A percentile compares a stretch with the other conserved stretches of the same genome.
phyloP scores from a whole-genome alignment of 331 rosid genomes.

The Stylosanthes scabra region DNA sequence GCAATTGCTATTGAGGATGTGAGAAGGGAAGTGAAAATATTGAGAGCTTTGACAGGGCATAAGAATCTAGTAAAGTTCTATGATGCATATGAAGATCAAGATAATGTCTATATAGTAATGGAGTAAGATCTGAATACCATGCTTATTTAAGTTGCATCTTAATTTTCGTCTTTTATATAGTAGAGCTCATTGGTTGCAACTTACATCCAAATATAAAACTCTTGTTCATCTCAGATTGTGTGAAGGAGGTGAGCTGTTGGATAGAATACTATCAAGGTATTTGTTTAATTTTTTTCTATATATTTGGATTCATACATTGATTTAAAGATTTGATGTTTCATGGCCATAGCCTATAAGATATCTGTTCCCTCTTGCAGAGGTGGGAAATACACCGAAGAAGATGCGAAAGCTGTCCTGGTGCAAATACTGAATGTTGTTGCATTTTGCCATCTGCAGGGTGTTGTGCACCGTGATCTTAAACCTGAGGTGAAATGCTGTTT shows the following conservation, averaged over 20 bases:
- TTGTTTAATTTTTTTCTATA: slow-evolving; percentile 11
- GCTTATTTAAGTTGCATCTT: slow-evolving; percentile 6
- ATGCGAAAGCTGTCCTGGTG: slow-evolving; percentile 78
- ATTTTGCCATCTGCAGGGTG: slow-evolving; percentile 96
- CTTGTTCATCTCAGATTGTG: slow-evolving; percentile 65
- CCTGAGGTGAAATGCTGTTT: slow-evolving; percentile 71
- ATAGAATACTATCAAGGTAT: slow-evolving; percentile 89
- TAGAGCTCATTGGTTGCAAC: slow-evolving; percentile 21
- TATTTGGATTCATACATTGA: slow-evolving; percentile 4
- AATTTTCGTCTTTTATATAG: slow-evolving; percentile 1
- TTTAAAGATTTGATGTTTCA: slow-evolving; percentile 12
- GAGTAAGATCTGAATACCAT: slow-evolving; percentile 66
- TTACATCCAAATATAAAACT: slow-evolving; percentile 7
- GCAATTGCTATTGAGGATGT: slow-evolving; percentile 97
- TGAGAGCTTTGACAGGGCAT: slow-evolving; percentile 91
- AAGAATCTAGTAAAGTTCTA: slow-evolving; percentile 75
- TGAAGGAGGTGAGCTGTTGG: slow-evolving; percentile 97
- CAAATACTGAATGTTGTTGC: slow-evolving; percentile 87
- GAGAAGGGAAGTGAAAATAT: slow-evolving; percentile 93
- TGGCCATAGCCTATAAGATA: slow-evolving; percentile 24
- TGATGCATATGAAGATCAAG: slow-evolving; percentile 88
- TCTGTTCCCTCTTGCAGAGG: slow-evolving; percentile 63
- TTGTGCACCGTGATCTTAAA: slow-evolving; percentile 97
- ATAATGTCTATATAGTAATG: slow-evolving; percentile 91
- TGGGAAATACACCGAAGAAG: slow-evolving; percentile 93